Evolutionary conservation across 805 yeast species (phyloP).

Genomic region (Candida nonsorbophila): DNA sequence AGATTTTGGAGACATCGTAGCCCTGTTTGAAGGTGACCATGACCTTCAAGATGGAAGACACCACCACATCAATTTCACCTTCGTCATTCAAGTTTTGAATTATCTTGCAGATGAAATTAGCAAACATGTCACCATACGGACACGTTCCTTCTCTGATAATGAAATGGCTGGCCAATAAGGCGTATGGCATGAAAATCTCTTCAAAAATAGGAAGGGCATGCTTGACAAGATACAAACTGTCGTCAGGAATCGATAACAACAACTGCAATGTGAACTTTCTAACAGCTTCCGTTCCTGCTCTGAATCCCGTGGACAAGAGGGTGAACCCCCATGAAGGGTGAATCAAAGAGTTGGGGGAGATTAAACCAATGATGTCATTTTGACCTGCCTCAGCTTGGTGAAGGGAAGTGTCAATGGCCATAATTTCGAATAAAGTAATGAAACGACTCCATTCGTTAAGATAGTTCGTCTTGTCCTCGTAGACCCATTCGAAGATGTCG

Average conservation of each 20-base stretch:
- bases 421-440: slow-evolving; percentile 69
- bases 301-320: slow-evolving; percentile 70
- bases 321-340: slow-evolving; percentile 70
- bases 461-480: slow-evolving; percentile 16
- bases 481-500: slow-evolving; percentile 42
- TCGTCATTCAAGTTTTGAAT: slow-evolving; percentile 20
- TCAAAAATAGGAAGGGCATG: slow-evolving; percentile 39
- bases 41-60: slow-evolving; percentile 31
- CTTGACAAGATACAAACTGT: slow-evolving; percentile 34
- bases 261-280: slow-evolving; percentile 56
- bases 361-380: slow-evolving; percentile 51
- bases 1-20: slow-evolving; percentile 70
- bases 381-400: slow-evolving; percentile 81
- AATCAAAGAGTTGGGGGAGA: slow-evolving; percentile 46
- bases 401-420: slow-evolving; percentile 79
- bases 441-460: slow-evolving; percentile 65
- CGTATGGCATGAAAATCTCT: slow-evolving; percentile 49
- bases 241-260: slow-evolving; percentile 46
- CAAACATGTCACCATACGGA: slow-evolving; percentile 50
- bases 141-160: slow-evolving; percentile 42
- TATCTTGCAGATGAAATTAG: slow-evolving; percentile 39
- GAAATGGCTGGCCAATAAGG: slow-evolving; percentile 62
- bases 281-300: slow-evolving; percentile 73
- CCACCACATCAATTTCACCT: slow-evolving; percentile 18
- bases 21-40: slow-evolving; percentile 44